These are phyloP conservation scores for Bolboschoenus planiculmis DNA, from an alignment of 176 grass and related monocot genomes.

Conservation along the genomic window DNA sequence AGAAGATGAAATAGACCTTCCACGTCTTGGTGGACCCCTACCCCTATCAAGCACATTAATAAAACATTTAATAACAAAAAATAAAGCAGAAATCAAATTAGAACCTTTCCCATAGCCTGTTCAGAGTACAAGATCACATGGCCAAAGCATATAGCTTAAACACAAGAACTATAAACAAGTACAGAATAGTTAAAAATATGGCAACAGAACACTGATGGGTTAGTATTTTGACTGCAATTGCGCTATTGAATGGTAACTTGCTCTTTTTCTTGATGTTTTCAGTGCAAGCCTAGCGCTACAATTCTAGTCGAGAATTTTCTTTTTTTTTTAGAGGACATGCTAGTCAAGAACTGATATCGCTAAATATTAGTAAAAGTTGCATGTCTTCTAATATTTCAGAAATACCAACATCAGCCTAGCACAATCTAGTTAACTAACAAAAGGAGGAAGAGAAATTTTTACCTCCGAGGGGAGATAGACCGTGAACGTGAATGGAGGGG, in stretches of 20 bases:
- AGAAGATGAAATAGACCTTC: conserved; percentile 87
- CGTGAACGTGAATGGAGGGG: conserved; percentile 66
- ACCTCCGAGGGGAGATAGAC: conserved; percentile 94
- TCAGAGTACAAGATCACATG: not conserved
- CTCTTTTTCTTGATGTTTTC: not conserved
- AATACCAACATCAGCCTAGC: not conserved
- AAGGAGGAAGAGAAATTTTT: conserved; percentile 4
- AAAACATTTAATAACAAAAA: not conserved
- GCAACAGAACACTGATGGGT: not conserved
- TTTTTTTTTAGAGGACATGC: too few relatives aligned
- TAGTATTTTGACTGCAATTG: not conserved
- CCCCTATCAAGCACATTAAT: conserved; percentile 32
- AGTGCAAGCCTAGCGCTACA: not conserved
- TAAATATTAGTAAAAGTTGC: not conserved
- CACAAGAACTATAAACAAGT: not conserved
- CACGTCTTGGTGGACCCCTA: conserved; percentile 76
- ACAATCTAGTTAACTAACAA: not conserved
- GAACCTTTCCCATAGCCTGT: not conserved
- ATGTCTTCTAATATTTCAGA: not conserved
- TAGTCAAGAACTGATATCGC: not conserved
- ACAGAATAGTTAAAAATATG: not conserved
- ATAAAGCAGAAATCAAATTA: not conserved
- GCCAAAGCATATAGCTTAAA: not conserved
- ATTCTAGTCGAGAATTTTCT: too few relatives aligned
- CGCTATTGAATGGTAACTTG: not conserved